These are phyloP conservation scores for Aristolochia contorta DNA, from an alignment of 164 flowering plant species.

Conservation along the genomic window DNA sequence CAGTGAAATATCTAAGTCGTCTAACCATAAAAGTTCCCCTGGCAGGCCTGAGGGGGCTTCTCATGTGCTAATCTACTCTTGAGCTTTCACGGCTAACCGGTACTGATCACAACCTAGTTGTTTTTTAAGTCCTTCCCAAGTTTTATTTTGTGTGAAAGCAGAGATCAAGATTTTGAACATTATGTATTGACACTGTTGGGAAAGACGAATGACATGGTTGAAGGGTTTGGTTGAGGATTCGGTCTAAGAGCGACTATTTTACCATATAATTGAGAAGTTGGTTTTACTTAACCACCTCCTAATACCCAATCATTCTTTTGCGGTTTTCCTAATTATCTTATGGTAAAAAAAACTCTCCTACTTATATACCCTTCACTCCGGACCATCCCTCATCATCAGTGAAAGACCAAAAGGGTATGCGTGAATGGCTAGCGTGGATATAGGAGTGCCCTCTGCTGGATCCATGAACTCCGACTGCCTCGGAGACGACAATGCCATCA, in stretches of 20 bases:
- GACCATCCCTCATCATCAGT: not conserved
- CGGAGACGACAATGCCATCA: conserved; percentile 12
- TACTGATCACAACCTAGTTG: too few species aligned
- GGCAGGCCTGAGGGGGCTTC: not conserved
- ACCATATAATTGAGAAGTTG: conserved; percentile 13
- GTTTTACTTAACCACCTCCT: conserved; percentile 68
- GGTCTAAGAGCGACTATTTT: conserved; percentile 28
- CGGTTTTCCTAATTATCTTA: conserved; percentile 13
- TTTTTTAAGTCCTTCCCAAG: too few species aligned
- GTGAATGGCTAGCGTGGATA: conserved; percentile 44
- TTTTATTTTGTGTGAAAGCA: too few species aligned
- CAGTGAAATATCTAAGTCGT: conserved; percentile 7
- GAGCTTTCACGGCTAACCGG: too few species aligned
- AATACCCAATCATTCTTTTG: conserved; percentile 37
- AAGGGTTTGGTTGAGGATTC: conserved; percentile 37
- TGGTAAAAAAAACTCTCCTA: conserved; percentile 17
- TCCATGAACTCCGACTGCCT: conserved; percentile 21
- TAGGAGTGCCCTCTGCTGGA: conserved; percentile 17
- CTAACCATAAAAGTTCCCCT: conserved; percentile 12
- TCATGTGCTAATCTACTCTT: not conserved
- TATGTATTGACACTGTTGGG: conserved; percentile 18
- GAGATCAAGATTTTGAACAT: not conserved
- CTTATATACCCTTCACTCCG: conserved; percentile 19
- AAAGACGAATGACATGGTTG: conserved; percentile 49
- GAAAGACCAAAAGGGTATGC: conserved; percentile 1